Percentiles rank a stretch among this genome's conserved stretches.
phyloP scores from a whole-genome alignment of 1,284 basidiomycete genomes.

The Amylostereum chailletii region DNA sequence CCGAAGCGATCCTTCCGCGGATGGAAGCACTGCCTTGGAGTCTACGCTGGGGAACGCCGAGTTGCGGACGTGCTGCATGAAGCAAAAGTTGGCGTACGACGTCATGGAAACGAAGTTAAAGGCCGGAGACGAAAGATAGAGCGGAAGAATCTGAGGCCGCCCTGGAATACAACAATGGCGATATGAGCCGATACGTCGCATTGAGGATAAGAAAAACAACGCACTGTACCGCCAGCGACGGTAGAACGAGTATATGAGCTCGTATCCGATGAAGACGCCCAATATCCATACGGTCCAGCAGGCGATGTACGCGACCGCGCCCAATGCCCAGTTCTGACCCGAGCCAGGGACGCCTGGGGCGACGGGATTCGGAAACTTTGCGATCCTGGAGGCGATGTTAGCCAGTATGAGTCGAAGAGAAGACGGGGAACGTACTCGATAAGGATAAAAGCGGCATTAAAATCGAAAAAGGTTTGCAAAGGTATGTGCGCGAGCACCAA shows the following conservation, averaged over 20 bases:
- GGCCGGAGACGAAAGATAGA: constrained; percentile 74
- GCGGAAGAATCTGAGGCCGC: constrained; percentile 70
- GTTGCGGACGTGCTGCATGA: constrained; percentile 68
- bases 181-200: background rate
- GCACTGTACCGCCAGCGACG: constrained; percentile 77
- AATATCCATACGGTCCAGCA: constrained; percentile 72
- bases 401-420: background rate
- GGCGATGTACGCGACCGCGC: constrained; percentile 67
- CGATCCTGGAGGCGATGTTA: constrained; percentile 35
- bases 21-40: constrained; percentile 43
- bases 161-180: constrained; percentile 33
- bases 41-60: constrained; percentile 48
- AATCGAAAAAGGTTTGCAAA: constrained; percentile 73
- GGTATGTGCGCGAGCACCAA: constrained; percentile 63
- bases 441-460: constrained; percentile 71
- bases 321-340: constrained; percentile 69
- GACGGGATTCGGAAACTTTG: constrained; percentile 59
- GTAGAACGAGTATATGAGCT: constrained; percentile 71
- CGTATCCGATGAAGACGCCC: constrained; percentile 73
- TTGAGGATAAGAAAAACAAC: constrained; percentile 26
- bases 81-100: constrained; percentile 77
- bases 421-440: constrained; percentile 49
- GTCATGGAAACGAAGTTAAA: constrained; percentile 66
- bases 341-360: constrained; percentile 59
- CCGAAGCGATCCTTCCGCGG: constrained; percentile 43